phyloP scores from a whole-genome alignment of 2,329 filamentous ascomycete genomes.

The Cladosporium phlei region DNA sequence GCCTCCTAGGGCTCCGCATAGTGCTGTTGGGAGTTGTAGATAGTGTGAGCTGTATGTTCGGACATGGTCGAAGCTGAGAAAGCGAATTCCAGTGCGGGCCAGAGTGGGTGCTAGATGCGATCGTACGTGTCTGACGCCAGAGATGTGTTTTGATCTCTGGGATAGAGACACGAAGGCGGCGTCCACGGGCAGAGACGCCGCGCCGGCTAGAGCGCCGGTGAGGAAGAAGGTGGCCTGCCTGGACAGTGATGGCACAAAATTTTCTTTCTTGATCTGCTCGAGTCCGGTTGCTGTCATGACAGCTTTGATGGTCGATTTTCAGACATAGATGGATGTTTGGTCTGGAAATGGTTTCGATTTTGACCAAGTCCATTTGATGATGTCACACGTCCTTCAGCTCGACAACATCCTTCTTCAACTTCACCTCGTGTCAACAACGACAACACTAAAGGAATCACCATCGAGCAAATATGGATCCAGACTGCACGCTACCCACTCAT shows the following conservation, averaged over 20 bases:
- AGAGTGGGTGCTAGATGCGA: constrained; percentile 4
- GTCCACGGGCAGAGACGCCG: constrained; percentile 16
- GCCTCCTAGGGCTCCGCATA: constrained; percentile 17
- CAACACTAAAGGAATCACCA: too few species aligned
- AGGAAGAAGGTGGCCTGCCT: constrained; percentile 16
- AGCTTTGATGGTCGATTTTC: too few species aligned
- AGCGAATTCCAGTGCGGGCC: constrained; percentile 14
- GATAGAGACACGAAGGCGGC: neutral
- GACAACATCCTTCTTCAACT: too few species aligned
- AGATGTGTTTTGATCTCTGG: neutral
- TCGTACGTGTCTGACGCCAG: neutral
- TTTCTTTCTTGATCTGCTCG: too few species aligned
- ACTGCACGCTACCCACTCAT: too few species aligned
- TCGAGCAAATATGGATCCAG: too few species aligned
- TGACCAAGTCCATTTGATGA: too few species aligned
- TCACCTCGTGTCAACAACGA: too few species aligned
- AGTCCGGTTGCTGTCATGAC: neutral
- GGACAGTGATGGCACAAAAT: constrained; percentile 8
- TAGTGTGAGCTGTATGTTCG: constrained; percentile 4
- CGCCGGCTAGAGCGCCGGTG: constrained; percentile 16
- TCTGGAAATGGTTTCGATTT: too few species aligned
- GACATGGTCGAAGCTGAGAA: constrained; percentile 17
- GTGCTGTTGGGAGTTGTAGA: constrained; percentile 2
- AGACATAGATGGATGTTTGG: too few species aligned
- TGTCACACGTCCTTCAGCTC: too few species aligned